These are phyloP conservation scores for Cutaneotrichosporon mucoides DNA, from an alignment of 1,284 basidiomycete species.

Conservation along the genomic window DNA sequence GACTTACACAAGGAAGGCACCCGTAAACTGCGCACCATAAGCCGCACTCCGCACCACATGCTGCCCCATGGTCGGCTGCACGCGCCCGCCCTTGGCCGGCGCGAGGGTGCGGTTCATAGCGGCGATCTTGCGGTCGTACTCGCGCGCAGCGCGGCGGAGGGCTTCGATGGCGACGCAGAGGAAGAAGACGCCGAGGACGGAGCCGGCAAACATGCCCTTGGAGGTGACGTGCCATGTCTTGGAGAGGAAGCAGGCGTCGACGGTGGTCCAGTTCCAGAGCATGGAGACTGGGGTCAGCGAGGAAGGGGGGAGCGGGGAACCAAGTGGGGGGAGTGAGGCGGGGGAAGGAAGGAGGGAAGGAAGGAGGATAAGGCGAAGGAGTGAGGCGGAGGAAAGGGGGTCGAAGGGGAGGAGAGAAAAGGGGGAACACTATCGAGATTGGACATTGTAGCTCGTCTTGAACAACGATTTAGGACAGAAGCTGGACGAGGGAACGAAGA, in stretches of 20 bases:
- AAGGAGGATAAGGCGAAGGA: too few relatives aligned
- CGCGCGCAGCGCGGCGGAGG: constrained; percentile 43
- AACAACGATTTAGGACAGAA: too few relatives aligned
- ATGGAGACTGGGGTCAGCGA: constrained; percentile 36
- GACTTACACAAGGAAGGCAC: constrained; percentile 44
- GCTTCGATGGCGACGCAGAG: constrained; percentile 48
- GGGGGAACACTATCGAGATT: too few relatives aligned
- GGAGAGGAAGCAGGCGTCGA: constrained; percentile 50
- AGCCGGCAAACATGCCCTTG: constrained; percentile 47
- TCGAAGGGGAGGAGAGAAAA: too few relatives aligned
- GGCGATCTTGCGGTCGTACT: constrained; percentile 47
- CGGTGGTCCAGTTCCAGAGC: constrained; percentile 48
- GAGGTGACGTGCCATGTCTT: constrained; percentile 43
- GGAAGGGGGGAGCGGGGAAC: too few relatives aligned
- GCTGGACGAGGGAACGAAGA: too few relatives aligned
- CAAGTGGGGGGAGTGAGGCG: too few relatives aligned
- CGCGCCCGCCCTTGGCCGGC: background rate
- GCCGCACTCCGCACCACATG: constrained; percentile 43
- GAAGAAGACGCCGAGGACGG: constrained; percentile 49
- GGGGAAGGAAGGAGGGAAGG: too few relatives aligned
- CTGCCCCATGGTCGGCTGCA: constrained; percentile 29
- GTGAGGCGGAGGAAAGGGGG: too few relatives aligned
- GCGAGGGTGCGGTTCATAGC: background rate
- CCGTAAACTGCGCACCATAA: constrained; percentile 47
- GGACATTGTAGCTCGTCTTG: too few relatives aligned